Evolutionary conservation across 2,329 filamentous ascomycete species (phyloP), one percentile per base, ranked within the genome.

Genomic region (Ascosphaera acerosa): DNA sequence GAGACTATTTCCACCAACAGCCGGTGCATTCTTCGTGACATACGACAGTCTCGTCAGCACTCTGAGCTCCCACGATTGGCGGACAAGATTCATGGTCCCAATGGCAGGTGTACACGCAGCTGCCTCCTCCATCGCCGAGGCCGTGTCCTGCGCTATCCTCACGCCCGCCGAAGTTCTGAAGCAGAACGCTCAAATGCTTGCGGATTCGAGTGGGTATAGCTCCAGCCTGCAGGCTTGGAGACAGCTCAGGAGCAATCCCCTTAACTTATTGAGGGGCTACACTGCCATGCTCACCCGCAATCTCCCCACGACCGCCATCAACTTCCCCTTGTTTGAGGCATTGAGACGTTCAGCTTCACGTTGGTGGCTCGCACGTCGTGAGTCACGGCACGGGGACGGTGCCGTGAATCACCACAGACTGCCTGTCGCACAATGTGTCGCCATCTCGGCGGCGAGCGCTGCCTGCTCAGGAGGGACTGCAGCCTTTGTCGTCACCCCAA

Each of bases 141-240:
- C 81, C 40, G 76, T 80, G 3, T 82, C 78, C 4, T 91, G 82
- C 46, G 61, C 80, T 14, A 76, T 91, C 36, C 64, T 91, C 20
- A 84, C 81, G 0, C 82, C 81, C 0, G 78, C 80, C 10, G 81
- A 91, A 48, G 77, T 90, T 5, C 66, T 91, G 38, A 91, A 92
- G 54, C 81, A 90, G 47, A 91, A 91, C 50, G 80, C 82, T 0
- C 81, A 91, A 50, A 81, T 91, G 64, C 58, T 87, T 1, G 57
- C 57, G 15, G 43, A 28, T 34, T 12, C 37, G 25, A 29, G 39
- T 31, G 37, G 27, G 32, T 37, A 20, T 29, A 45, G 10, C 35
- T 45, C 7, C 0, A 67, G 63, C 49, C 28, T 70, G 4, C 51
- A 66, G 45, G 68, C 68, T 0, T 47, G 74, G 6, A 47, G 50